Conservation (phyloP, 495 filamentous ascomycete genomes). For the Geopyxis carbonaria region DNA sequence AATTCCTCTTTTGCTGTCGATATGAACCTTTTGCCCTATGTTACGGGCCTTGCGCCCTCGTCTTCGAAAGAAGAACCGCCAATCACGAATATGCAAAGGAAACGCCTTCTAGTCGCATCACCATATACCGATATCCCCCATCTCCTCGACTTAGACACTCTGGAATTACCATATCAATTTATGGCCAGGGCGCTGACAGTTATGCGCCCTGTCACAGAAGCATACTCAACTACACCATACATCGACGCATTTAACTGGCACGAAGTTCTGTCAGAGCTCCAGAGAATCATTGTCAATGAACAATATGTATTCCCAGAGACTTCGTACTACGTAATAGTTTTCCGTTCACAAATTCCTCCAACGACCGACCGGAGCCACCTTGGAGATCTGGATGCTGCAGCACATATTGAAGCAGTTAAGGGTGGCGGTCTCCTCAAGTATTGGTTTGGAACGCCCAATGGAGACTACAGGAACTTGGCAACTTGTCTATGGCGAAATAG, state of each 20-base stretch:
- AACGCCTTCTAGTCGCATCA: slow-evolving; percentile 46
- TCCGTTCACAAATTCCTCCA: slow-evolving; percentile 50
- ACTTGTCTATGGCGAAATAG: slow-evolving; percentile 61
- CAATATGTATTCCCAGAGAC: slow-evolving; percentile 43
- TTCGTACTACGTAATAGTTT: slow-evolving; percentile 67
- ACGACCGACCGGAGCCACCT: slow-evolving; percentile 45
- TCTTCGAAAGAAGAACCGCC: no score
- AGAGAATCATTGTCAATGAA: slow-evolving; percentile 28
- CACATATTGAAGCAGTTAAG: slow-evolving; percentile 57
- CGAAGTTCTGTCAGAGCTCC: slow-evolving; percentile 40
- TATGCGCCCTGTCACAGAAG: slow-evolving; percentile 41
- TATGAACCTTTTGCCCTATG: no score
- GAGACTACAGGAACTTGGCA: slow-evolving; percentile 47
- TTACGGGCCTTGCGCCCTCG: no score
- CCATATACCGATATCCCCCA: slow-evolving; percentile 54
- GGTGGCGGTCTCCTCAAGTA: slow-evolving; percentile 81
- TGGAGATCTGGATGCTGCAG: slow-evolving; percentile 49
- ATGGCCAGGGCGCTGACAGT: slow-evolving; percentile 52
- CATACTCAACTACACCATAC: slow-evolving; percentile 66
- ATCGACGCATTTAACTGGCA: slow-evolving; percentile 62
- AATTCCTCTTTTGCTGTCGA: no score
- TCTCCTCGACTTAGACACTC: slow-evolving; percentile 48
- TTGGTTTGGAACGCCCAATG: slow-evolving; percentile 61
- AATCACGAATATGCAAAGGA: no score
- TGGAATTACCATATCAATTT: slow-evolving; percentile 46